These are phyloP conservation scores for Phylloporus arenicola DNA, from an alignment of 768 basidiomycete genomes.

Conservation along the genomic window DNA sequence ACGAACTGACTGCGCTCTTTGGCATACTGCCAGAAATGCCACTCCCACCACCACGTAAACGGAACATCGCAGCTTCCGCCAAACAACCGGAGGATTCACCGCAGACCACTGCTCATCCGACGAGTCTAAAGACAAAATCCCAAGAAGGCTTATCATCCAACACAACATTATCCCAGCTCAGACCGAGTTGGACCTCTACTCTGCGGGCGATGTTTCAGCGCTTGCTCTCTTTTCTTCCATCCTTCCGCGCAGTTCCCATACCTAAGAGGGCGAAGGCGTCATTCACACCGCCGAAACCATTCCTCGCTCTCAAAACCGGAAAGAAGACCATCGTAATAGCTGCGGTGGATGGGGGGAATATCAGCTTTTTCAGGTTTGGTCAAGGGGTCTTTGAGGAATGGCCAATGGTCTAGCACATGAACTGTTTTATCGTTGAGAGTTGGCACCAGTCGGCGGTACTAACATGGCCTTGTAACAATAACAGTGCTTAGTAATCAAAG, in stretches of 20 bases:
- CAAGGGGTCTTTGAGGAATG: constrained; percentile 82
- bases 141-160: neutral
- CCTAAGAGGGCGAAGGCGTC: constrained; percentile 27
- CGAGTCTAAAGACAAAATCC: neutral
- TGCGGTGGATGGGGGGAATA: constrained; percentile 81
- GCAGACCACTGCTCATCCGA: neutral
- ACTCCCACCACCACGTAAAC: constrained; percentile 53
- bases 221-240: constrained; percentile 6
- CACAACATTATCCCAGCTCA: neutral
- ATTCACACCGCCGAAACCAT: constrained; percentile 42
- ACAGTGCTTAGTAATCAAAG: constrained; percentile 11
- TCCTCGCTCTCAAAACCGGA: constrained; percentile 76
- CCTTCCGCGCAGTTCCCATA: neutral
- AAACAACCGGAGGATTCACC: constrained; percentile 3
- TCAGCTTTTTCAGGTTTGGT: constrained; percentile 84
- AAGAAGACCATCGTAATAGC: constrained; percentile 82
- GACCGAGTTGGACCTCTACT: neutral
- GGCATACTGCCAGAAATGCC: constrained; percentile 56
- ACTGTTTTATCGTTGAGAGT: neutral
- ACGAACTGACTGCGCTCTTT: constrained; percentile 73
- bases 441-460: too few relatives aligned
- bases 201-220: constrained; percentile 1
- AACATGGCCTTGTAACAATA: too few relatives aligned
- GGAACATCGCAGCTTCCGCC: constrained; percentile 2
- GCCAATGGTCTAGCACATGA: constrained; percentile 47